Conservation (phyloP, 441 rosid genomes). For the Hura crepitans region DNA sequence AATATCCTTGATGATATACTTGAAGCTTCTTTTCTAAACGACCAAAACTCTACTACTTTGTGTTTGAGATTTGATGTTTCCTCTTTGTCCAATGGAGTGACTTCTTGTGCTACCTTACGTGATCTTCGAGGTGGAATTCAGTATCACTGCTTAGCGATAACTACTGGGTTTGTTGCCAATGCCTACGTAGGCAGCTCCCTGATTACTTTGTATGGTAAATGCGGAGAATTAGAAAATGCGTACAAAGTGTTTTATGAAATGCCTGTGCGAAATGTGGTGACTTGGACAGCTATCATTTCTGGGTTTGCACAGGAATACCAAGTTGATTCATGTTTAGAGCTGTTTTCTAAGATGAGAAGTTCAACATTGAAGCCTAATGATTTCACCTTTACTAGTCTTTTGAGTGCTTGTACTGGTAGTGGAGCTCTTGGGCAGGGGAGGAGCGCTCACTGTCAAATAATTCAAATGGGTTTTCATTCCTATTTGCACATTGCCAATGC, state of each 20-base stretch:
- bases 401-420: conserved; percentile 65
- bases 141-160: conserved; percentile 54
- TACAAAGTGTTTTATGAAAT: conserved; percentile 65
- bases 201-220: conserved; percentile 49
- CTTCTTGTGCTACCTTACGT: conserved; percentile 43
- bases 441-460: conserved; percentile 48
- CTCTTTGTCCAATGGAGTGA: conserved; percentile 52
- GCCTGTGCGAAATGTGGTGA: conserved; percentile 67
- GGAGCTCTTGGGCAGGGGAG: conserved; percentile 61
- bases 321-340: conserved; percentile 49
- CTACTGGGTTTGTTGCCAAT: conserved; percentile 47
- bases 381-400: conserved; percentile 60
- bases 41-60: conserved; percentile 25
- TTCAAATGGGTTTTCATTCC: conserved; percentile 42
- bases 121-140: conserved; percentile 49
- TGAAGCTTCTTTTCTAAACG: conserved; percentile 18
- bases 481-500: conserved; percentile 42
- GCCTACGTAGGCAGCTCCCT: conserved; percentile 63
- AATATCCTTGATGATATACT: conserved; percentile 34
- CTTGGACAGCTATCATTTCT: conserved; percentile 75
- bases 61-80: conserved; percentile 32
- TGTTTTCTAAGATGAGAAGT: conserved; percentile 52
- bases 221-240: conserved; percentile 38
- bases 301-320: conserved; percentile 71
- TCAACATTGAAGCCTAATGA: conserved; percentile 52